These are phyloP conservation scores for Chrysanthemum seticuspe DNA, from an alignment of 129 eudicot genomes.

Conservation along the genomic window DNA sequence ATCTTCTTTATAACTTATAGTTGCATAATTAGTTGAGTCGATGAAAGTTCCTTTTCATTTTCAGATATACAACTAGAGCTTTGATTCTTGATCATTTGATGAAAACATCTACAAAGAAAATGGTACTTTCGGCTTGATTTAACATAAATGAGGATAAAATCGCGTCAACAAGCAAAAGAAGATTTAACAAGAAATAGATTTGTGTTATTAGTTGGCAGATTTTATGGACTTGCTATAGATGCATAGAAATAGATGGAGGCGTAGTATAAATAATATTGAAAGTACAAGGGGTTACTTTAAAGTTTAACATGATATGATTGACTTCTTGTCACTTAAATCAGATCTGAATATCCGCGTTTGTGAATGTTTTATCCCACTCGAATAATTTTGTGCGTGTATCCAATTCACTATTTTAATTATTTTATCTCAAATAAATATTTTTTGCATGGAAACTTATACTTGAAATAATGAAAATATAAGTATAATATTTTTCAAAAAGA, in stretches of 20 bases:
- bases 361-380: conserved; percentile 15
- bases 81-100: too few relatives aligned
- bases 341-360: conserved; percentile 31
- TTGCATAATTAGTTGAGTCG: too few relatives aligned
- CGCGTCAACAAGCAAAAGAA: too few relatives aligned
- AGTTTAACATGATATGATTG: background rate
- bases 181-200: background rate
- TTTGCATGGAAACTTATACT: too few relatives aligned
- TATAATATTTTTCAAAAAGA: too few relatives aligned
- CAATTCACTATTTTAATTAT: background rate
- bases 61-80: too few relatives aligned
- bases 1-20: too few relatives aligned
- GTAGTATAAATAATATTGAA: background rate
- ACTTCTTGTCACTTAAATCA: conserved; percentile 17
- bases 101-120: too few relatives aligned
- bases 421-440: background rate
- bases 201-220: background rate
- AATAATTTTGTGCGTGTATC: conserved; percentile 1
- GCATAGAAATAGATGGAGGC: background rate
- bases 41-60: too few relatives aligned
- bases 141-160: too few relatives aligned
- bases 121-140: too few relatives aligned
- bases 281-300: background rate
- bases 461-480: background rate
- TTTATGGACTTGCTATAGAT: conserved; percentile 1